Conservation (phyloP, 805 yeast genomes). For the Yamadazyma nakazawae region DNA sequence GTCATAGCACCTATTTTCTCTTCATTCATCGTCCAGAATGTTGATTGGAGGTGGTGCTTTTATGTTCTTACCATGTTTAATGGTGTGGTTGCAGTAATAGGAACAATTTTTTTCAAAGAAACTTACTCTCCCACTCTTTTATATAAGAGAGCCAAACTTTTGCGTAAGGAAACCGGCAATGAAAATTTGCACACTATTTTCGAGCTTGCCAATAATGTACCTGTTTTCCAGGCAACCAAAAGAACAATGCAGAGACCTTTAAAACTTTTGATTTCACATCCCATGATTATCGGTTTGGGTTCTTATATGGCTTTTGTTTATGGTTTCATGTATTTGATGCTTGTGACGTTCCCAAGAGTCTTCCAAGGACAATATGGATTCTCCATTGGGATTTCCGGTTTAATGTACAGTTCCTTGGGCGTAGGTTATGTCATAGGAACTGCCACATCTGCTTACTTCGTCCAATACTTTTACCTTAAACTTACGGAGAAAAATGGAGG, state of each 20-base stretch:
- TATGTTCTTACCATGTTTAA: conserved; percentile 34
- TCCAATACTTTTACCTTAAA: conserved; percentile 23
- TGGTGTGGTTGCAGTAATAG: conserved; percentile 30
- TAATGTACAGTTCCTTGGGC: conserved; percentile 41
- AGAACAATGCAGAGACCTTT: conserved; percentile 32
- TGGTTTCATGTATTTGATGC: conserved; percentile 41
- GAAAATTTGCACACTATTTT: conserved; percentile 35
- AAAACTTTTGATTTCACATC: conserved; percentile 30
- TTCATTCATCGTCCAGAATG: conserved; percentile 30
- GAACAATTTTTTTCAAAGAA: conserved; percentile 29
- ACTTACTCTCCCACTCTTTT: conserved; percentile 37
- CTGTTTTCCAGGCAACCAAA: conserved; percentile 13
- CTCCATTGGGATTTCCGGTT: conserved; percentile 27
- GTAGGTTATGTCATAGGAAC: conserved; percentile 34
- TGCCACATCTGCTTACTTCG: conserved; percentile 25
- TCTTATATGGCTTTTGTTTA: conserved; percentile 41
- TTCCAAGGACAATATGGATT: conserved; percentile 31
- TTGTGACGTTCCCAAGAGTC: conserved; percentile 36
- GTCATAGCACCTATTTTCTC: conserved; percentile 38
- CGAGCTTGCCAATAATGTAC: conserved; percentile 27
- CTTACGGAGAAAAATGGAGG: conserved; percentile 28
- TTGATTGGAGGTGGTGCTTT: conserved; percentile 38
- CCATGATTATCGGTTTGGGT: conserved; percentile 39
- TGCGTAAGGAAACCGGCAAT: conserved; percentile 35
- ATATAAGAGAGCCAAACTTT: conserved; percentile 22